Conservation (phyloP, 2,329 filamentous ascomycete genomes). For the Pyrenochaeta sp. region DNA sequence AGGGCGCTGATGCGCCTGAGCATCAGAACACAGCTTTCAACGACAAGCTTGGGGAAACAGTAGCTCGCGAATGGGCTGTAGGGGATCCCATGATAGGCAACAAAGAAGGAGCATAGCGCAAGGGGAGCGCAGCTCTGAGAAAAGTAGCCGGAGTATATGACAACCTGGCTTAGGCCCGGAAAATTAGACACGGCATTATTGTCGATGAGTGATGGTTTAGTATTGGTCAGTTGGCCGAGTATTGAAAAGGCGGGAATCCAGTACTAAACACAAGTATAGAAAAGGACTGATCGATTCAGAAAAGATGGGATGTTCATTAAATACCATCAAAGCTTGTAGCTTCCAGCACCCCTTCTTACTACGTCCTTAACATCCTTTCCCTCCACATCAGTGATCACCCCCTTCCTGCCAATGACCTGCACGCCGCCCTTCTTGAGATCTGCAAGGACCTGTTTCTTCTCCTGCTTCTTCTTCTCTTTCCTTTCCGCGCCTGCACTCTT, state of each 20-base stretch:
- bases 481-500: conserved; percentile 47
- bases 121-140: no score
- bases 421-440: conserved; percentile 85
- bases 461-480: conserved; percentile 65
- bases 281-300: not conserved
- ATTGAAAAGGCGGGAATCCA: not conserved
- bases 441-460: conserved; percentile 67
- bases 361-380: conserved; percentile 71
- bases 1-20: no score
- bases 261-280: not conserved
- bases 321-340: conserved; percentile 41
- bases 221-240: not conserved
- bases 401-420: conserved; percentile 90
- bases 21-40: no score
- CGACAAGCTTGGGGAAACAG: no score
- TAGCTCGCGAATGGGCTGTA: no score
- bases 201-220: not conserved
- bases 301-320: not conserved
- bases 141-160: no score
- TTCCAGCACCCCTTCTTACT: conserved; percentile 38
- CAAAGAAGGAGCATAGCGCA: no score
- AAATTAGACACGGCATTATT: not conserved
- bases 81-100: no score
- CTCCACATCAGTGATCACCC: conserved; percentile 82
- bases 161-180: no score